Conservation (phyloP, 2,329 filamentous ascomycete genomes). For the Myriosclerotinia curreyana region DNA sequence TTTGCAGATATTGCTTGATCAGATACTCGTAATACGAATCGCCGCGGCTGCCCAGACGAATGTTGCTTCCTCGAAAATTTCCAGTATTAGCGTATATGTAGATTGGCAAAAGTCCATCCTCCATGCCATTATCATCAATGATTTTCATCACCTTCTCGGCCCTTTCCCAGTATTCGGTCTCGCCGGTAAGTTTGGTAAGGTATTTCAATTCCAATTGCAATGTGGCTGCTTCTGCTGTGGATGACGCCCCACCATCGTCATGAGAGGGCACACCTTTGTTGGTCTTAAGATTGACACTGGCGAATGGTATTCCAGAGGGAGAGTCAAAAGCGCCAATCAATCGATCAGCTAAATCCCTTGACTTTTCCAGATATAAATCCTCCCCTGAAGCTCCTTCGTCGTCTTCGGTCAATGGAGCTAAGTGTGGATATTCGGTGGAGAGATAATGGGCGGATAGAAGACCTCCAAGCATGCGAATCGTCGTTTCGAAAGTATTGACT, state of each 20-base stretch:
- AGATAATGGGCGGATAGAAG: slow-evolving; percentile 91
- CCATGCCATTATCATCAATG: slow-evolving; percentile 74
- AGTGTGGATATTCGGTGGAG: slow-evolving; percentile 75
- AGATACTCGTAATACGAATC: slow-evolving; percentile 99
- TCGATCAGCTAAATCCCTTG: slow-evolving; percentile 85
- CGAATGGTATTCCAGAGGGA: slow-evolving; percentile 79
- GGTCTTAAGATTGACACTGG: slow-evolving; percentile 83
- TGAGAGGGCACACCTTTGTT: slow-evolving; percentile 76
- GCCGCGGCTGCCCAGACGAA: slow-evolving; percentile 87
- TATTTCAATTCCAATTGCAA: slow-evolving; percentile 98
- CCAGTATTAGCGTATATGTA: slow-evolving; percentile 80
- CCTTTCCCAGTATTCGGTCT: slow-evolving; percentile 87
- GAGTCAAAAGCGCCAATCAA: slow-evolving; percentile 86
- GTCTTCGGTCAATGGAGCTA: slow-evolving; percentile 71
- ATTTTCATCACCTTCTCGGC: slow-evolving; percentile 90
- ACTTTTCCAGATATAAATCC: slow-evolving; percentile 94
- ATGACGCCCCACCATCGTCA: slow-evolving; percentile 80
- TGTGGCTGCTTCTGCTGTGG: slow-evolving; percentile 88
- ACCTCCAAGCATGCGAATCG: slow-evolving; percentile 94
- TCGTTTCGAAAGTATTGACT: slow-evolving; percentile 97
- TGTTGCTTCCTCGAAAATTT: slow-evolving; percentile 76
- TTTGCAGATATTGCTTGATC: slow-evolving; percentile 97
- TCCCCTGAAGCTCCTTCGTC: slow-evolving; percentile 72
- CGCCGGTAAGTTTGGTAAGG: slow-evolving; percentile 87
- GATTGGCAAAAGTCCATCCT: slow-evolving; percentile 87